Percentiles rank a stretch among this genome's conserved stretches.
These are phyloP conservation scores for Alternaria sp. DNA, from an alignment of 2,329 filamentous ascomycete species.

Conservation along the genomic window DNA sequence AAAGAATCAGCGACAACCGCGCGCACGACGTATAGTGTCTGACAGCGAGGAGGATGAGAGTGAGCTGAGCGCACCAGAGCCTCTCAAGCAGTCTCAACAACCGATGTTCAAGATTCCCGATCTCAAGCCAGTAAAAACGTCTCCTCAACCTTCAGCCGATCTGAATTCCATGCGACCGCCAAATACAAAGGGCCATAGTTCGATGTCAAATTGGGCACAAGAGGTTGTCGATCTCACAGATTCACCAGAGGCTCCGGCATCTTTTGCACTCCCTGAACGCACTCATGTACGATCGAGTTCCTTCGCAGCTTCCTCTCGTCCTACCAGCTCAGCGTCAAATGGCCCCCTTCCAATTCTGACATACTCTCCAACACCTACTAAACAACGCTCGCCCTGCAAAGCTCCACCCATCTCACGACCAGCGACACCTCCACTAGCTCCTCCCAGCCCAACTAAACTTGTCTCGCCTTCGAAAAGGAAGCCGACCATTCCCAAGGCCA, in stretches of 20 bases:
- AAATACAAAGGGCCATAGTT: conserved; percentile 36
- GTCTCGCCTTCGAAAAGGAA: conserved; percentile 50
- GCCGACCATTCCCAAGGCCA: conserved; percentile 38
- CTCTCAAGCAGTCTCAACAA: not conserved
- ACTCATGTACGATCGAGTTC: conserved; percentile 32
- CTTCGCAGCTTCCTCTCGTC: conserved; percentile 39
- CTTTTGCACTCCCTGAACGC: conserved; percentile 29
- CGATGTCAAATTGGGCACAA: conserved; percentile 42
- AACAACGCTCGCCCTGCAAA: conserved; percentile 46
- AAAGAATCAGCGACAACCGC: conserved; percentile 24
- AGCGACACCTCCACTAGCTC: conserved; percentile 41
- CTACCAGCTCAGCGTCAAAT: conserved; percentile 40
- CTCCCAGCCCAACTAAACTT: conserved; percentile 42
- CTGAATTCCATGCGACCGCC: conserved; percentile 34
- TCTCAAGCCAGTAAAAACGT: conserved; percentile 2
- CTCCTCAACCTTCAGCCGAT: conserved; percentile 15
- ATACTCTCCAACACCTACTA: conserved; percentile 47
- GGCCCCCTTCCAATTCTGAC: conserved; percentile 39
- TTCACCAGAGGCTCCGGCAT: conserved; percentile 34
- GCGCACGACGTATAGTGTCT: conserved; percentile 26
- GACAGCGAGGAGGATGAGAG: conserved; percentile 36
- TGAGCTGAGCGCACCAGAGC: conserved; percentile 5
- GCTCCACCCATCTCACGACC: conserved; percentile 41
- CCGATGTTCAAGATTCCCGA: conserved; percentile 15
- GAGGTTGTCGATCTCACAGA: conserved; percentile 45